Evolutionary conservation across 257 asterid genomes (phyloP).

Genomic region (Misopates orontium): DNA sequence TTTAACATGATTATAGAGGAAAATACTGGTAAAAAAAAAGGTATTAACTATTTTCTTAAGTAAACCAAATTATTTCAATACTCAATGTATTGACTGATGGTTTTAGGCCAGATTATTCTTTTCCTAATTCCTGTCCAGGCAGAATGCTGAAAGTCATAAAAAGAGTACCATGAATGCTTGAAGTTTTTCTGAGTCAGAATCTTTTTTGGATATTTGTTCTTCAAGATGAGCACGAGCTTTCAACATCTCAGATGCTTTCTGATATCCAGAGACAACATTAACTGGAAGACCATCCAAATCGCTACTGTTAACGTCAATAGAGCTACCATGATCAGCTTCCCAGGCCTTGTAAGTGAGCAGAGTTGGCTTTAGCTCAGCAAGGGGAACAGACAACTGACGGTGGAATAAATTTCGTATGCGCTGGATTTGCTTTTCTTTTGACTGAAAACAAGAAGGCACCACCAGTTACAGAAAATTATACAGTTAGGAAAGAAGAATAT

Average conservation of each 20-base stretch:
- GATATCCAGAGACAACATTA: conserved; percentile 62
- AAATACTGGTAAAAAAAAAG: conserved; percentile 8
- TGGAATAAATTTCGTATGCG: conserved; percentile 69
- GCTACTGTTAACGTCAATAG: conserved; percentile 44
- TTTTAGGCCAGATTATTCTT: background rate
- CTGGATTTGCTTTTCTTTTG: conserved; percentile 82
- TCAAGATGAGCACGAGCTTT: conserved; percentile 69
- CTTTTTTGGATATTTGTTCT: conserved; percentile 60
- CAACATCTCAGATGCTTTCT: conserved; percentile 77
- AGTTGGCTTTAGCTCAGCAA: conserved; percentile 51
- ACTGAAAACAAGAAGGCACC: conserved; percentile 44
- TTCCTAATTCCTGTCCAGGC: conserved; percentile 6
- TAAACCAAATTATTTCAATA: conserved; percentile 11
- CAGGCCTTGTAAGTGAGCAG: conserved; percentile 73
- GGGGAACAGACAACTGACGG: conserved; percentile 94
- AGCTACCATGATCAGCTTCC: conserved; percentile 68
- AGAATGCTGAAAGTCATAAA: conserved; percentile 21
- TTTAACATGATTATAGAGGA: background rate
- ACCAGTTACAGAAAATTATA: conserved; percentile 24
- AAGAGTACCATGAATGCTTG: conserved; percentile 62
- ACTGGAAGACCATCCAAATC: conserved; percentile 67
- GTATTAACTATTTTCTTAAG: background rate
- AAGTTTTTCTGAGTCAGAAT: conserved; percentile 62
- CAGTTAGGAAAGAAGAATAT: background rate
- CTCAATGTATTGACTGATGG: conserved; percentile 15